Conservation (phyloP, 2,329 filamentous ascomycete species). For the Aspergillus viridinutans region DNA sequence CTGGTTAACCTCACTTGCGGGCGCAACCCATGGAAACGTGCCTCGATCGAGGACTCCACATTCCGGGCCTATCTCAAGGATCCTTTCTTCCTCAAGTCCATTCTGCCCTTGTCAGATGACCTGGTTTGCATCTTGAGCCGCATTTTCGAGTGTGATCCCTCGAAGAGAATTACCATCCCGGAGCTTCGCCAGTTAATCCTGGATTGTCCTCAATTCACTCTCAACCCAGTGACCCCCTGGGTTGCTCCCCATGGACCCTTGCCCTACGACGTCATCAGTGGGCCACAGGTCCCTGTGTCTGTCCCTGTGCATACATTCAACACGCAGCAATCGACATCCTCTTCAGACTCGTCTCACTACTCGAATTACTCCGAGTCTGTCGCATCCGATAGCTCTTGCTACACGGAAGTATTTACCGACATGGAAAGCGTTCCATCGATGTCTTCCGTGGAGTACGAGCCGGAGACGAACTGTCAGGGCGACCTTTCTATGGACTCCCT, state of each 20-base stretch:
- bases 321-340: slow-evolving; percentile 35
- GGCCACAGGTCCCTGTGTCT: slow-evolving; percentile 33
- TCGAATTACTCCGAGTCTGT: slow-evolving; percentile 37
- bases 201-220: slow-evolving; percentile 69
- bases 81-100: slow-evolving; percentile 82
- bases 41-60: slow-evolving; percentile 86
- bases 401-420: slow-evolving; percentile 36
- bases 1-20: slow-evolving; percentile 96
- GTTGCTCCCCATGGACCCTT: slow-evolving; percentile 34
- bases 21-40: slow-evolving; percentile 98
- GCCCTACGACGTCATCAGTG: slow-evolving; percentile 32
- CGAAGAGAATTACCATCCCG: slow-evolving; percentile 72
- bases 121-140: slow-evolving; percentile 81
- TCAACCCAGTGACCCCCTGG: slow-evolving; percentile 36
- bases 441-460: slow-evolving; percentile 31
- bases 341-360: slow-evolving; percentile 32
- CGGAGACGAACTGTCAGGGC: slow-evolving; percentile 27
- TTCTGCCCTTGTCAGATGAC: slow-evolving; percentile 84
- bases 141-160: slow-evolving; percentile 83
- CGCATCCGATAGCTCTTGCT: slow-evolving; percentile 36
- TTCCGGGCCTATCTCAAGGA: slow-evolving; percentile 88
- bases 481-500: slow-evolving; percentile 26
- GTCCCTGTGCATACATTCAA: slow-evolving; percentile 32
- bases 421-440: slow-evolving; percentile 31
- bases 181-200: slow-evolving; percentile 75